Base-by-base conservation (phyloP, 1,284 basidiomycete genomes). In the Cronartium ribicola region DNA sequence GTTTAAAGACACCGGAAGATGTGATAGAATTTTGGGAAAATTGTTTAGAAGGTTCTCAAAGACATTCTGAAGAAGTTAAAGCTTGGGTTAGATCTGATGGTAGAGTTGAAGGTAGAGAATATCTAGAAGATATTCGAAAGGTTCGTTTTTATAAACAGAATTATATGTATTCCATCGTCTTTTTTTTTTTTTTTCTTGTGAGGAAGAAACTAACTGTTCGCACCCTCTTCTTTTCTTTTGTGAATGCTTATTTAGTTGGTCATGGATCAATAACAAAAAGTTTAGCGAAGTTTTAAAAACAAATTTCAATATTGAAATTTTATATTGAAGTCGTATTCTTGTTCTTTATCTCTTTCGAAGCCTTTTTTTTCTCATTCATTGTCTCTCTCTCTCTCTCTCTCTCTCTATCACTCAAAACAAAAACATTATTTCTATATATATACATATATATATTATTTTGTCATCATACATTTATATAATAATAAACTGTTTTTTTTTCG, bases 51-150 rank as follows among this genome's bases (percentile, higher is more conserved):
- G 92, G 91, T 8, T 91, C 92, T 81, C 87, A 87, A 78, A 85
- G 91, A 75, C 91, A 94, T 83, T 85, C 86, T 65, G 82, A 82
- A 40, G 92, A 95, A 83, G 89, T 93, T 86, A 88, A 86, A 77
- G 88, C 88, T 6, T 94, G 92, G 93, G 76, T 76, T 11, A 8
- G 14, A 39, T 44, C 20, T 41, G 13, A 37, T 8, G 14, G 6
- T 17, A 41, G 29, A 44, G 6, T 41, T 5, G 48, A 61, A n/a
- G 63, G 66, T 14, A 61, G 70, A 3, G 48, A 51, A 22, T 73
- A 66, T 48, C 48, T 73, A 36, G 43, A 66, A 41, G 70, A 73
- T 60, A 73, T 73, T 60, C 37, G 70, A n/a, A 73, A 73, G 57
- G 70, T 72, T 51, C 4, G 70, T 72, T 37, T 20, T 43, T 44